Conservation (phyloP, 2,329 filamentous ascomycete species). For the Phialophora verrucosa region DNA sequence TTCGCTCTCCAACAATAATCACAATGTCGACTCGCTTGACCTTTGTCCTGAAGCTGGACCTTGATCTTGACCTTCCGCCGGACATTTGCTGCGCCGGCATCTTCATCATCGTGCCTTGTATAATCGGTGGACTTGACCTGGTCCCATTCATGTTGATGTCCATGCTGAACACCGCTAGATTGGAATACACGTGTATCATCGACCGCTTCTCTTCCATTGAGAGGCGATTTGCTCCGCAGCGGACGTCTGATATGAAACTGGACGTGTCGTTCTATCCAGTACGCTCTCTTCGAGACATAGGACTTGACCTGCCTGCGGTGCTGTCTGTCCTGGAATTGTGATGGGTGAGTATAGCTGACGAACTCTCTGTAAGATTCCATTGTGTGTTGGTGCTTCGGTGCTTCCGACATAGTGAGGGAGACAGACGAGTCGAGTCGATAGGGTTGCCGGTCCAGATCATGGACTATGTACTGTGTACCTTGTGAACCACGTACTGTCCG, state of each 20-base stretch:
- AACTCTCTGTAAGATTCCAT: slow-evolving; percentile 1
- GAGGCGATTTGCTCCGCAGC: not conserved
- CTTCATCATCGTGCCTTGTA: not conserved
- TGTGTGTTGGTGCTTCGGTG: no score
- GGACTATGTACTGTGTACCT: no score
- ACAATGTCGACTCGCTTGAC: not conserved
- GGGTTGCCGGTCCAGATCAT: no score
- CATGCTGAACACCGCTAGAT: not conserved
- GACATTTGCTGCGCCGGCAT: not conserved
- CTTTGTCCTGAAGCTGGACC: not conserved
- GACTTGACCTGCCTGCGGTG: slow-evolving; percentile 17
- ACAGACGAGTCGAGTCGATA: not conserved
- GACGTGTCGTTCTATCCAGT: slow-evolving; percentile 1
- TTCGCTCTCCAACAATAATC: not conserved
- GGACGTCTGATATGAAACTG: not conserved
- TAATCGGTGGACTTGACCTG: not conserved
- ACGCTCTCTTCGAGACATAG: slow-evolving; percentile 10
- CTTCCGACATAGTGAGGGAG: not conserved
- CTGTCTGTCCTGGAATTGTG: slow-evolving; percentile 10
- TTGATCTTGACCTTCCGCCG: not conserved
- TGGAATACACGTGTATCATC: not conserved
- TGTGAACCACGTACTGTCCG: no score
- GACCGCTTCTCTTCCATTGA: not conserved
- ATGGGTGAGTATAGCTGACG: slow-evolving; percentile 12
- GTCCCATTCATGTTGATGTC: not conserved